Base-by-base conservation (phyloP, 2,329 filamentous ascomycete species). In the Monosporascus cannonballus region DNA sequence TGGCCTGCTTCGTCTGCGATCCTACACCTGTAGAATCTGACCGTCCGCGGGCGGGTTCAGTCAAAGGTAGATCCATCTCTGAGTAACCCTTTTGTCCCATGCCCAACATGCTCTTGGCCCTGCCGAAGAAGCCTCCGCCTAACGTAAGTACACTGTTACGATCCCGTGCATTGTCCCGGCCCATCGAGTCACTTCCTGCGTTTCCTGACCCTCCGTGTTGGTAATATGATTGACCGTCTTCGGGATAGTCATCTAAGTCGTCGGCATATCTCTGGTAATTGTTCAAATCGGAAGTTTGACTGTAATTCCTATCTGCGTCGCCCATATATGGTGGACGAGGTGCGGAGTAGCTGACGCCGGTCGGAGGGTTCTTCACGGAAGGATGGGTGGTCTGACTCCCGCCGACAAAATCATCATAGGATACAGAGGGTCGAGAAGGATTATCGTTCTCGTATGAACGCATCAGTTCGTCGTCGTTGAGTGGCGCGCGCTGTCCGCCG, bases 11-110 rank as follows among this genome's bases (percentile, higher is more conserved):
- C 49, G 70, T 66, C n/a, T 65, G 69, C 47, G 68, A 67, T 51
- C 56, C 55, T 24, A 53, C 41, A 17, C 42, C 42, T 30, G 52
- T 42, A 24, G 62, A 63, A 50, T 65, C 62, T 56, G 65, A 62
- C 69, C 69, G 64, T 69, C 70, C 67, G 69, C 66, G 66, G n/a
- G 74, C 72, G 0, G 86, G 75, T 68, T 97, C 90, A 5, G 93
- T 97, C 70, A 99, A 77, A 15, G 94, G 94, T 51, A 99, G 77
- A 68, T 99, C 93, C 94, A 99, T 99, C 73, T 97, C 94, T 36
- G 93, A 96, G 71, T 99, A 97, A 57, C 86, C 81, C 61, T 66
- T 55, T 50, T 88, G 80, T 22, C 84, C 87, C 85, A 96, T 91
- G 50, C 94, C 93, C 56, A 99, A 75, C 78, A 88, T 90, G 68